Percentiles rank a stretch among this genome's conserved stretches.
Conservation (phyloP, 345 rosid genomes). For the Eucalyptus cloeziana region DNA sequence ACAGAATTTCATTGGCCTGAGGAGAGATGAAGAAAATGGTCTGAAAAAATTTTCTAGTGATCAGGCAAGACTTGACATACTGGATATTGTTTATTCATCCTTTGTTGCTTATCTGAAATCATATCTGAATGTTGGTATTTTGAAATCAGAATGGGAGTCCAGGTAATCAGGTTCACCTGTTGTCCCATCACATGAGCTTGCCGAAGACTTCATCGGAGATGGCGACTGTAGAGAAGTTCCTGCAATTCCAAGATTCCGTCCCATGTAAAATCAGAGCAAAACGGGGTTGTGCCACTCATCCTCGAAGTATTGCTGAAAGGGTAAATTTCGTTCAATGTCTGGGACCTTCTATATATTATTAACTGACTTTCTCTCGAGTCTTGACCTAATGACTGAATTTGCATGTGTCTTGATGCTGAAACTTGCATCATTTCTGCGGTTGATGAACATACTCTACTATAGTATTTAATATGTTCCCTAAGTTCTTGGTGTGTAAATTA, state of each 20-base stretch:
- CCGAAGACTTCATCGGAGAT: constrained; percentile 48
- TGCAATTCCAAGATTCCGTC: constrained; percentile 75
- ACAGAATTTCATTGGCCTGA: constrained; percentile 28
- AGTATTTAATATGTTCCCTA: not conserved
- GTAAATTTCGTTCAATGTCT: constrained; percentile 14
- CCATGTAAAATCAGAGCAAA: constrained; percentile 95
- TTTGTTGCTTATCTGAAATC: not conserved
- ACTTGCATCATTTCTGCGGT: not conserved
- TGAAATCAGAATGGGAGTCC: constrained; percentile 24
- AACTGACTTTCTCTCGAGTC: not conserved
- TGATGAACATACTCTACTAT: not conserved
- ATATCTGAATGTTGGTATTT: not conserved
- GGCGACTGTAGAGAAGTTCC: constrained; percentile 54
- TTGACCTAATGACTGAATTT: not conserved
- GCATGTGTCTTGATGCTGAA: not conserved
- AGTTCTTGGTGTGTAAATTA: not conserved
- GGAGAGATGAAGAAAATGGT: constrained; percentile 30
- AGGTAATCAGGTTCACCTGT: constrained; percentile 12
- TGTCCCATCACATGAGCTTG: constrained; percentile 44
- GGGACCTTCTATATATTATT: not conserved
- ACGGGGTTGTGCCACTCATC: constrained; percentile 99
- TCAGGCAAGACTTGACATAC: constrained; percentile 24
- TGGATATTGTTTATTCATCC: not conserved
- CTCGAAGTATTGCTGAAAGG: constrained; percentile 97
- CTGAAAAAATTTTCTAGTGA: constrained; percentile 16